phyloP scores from a whole-genome alignment of 805 yeast genomes.

The Sugiyamaella americana region DNA sequence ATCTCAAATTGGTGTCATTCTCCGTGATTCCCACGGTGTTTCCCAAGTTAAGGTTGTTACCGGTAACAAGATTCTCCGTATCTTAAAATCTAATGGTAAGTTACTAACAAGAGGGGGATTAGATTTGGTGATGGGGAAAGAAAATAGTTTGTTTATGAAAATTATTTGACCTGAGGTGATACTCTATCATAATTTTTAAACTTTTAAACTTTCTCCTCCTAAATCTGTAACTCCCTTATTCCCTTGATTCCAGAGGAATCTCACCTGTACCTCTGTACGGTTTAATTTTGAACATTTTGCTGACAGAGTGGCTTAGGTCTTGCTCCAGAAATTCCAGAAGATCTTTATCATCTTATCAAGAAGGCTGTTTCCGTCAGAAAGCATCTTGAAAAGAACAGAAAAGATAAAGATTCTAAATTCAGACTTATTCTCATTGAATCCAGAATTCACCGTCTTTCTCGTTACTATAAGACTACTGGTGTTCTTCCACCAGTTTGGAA shows the following conservation, averaged over 20 bases:
- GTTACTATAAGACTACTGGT: conserved; percentile 99
- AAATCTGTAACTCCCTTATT: no score
- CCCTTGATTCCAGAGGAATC: no score
- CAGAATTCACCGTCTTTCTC: conserved; percentile 99
- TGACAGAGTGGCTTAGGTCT: conserved; percentile 42
- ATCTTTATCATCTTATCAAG: conserved; percentile 97
- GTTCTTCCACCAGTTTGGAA: conserved; percentile 99
- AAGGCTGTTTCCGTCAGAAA: conserved; percentile 99
- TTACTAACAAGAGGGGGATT: no score
- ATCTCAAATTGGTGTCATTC: conserved; percentile 98
- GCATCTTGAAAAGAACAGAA: conserved; percentile 99
- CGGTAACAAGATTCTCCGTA: conserved; percentile 98
- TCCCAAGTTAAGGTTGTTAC: conserved; percentile 95
- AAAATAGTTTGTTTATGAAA: no score
- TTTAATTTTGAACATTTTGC: conserved; percentile 13
- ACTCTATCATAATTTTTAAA: no score
- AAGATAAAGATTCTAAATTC: conserved; percentile 99
- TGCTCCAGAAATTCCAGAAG: conserved; percentile 99
- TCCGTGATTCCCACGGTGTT: conserved; percentile 99
- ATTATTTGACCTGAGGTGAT: no score
- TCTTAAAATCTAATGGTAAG: conserved; percentile 94
- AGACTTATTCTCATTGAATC: conserved; percentile 99
- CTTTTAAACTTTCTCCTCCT: no score
- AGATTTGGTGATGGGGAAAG: no score
- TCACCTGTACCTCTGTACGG: neutral